A percentile compares a stretch with the other conserved stretches of the same genome.
These are phyloP conservation scores for Morella rubra DNA, from an alignment of 306 rosid species.

Conservation along the genomic window DNA sequence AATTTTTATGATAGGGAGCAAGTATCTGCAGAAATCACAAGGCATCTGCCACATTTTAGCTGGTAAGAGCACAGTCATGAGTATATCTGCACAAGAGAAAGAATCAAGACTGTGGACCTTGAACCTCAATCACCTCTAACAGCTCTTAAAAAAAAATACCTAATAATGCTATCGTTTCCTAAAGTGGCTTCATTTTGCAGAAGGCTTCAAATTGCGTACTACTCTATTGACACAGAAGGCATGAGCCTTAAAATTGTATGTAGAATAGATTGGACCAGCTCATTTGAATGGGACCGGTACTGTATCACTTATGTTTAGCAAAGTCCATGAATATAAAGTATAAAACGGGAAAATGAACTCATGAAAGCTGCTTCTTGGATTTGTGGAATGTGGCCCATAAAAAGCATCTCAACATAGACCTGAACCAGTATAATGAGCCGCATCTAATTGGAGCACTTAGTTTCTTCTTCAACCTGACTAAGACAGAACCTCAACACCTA, in stretches of 20 bases:
- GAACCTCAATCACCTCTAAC: neutral
- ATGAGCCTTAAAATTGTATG: neutral
- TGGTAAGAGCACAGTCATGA: neutral
- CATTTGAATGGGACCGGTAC: neutral
- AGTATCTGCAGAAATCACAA: neutral
- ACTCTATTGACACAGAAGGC: neutral
- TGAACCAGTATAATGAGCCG: conserved; percentile 1
- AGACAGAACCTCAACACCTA: neutral
- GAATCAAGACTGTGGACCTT: neutral
- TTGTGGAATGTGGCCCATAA: neutral
- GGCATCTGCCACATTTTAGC: neutral
- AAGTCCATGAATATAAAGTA: conserved; percentile 1
- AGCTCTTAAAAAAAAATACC: neutral
- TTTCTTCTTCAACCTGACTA: neutral
- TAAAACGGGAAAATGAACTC: conserved; percentile 4
- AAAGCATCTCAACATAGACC: conserved; percentile 7
- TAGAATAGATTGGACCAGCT: neutral
- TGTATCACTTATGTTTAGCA: neutral
- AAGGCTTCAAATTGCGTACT: neutral
- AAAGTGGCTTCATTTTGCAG: conserved; percentile 4
- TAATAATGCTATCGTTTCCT: too few species aligned
- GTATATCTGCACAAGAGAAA: neutral
- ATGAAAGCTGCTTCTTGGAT: neutral
- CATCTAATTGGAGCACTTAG: neutral
- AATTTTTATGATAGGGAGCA: neutral